Conservation (phyloP, 768 basidiomycete species). For the Ephemerocybe angulata region DNA sequence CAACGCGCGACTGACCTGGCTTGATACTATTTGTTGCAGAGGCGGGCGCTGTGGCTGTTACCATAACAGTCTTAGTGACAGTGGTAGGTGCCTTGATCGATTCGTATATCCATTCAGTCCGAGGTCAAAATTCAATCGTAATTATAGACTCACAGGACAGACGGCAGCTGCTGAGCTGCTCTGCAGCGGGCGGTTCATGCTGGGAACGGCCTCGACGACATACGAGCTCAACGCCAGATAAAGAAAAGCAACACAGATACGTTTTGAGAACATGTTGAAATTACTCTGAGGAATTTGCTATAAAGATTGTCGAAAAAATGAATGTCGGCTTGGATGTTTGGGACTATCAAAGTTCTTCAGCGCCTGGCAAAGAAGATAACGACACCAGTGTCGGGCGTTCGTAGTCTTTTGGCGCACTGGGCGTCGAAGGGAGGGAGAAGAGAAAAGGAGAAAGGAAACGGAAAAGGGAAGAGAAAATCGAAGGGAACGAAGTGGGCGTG, state of each 20-base stretch:
- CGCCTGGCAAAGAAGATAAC: slow-evolving; percentile 30
- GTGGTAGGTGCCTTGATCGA: neutral
- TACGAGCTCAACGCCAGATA: slow-evolving; percentile 33
- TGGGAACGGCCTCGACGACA: slow-evolving; percentile 28
- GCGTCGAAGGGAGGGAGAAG: slow-evolving; percentile 28
- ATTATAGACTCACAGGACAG: neutral
- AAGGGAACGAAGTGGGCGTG: slow-evolving; percentile 8
- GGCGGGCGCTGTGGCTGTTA: slow-evolving; percentile 16
- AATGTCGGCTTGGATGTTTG: slow-evolving; percentile 6
- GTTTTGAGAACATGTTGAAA: slow-evolving; percentile 38
- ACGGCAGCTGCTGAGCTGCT: neutral
- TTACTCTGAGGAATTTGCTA: slow-evolving; percentile 11
- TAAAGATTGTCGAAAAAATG: slow-evolving; percentile 5
- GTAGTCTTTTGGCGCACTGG: slow-evolving; percentile 39
- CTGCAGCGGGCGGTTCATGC: slow-evolving; percentile 7
- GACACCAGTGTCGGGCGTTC: slow-evolving; percentile 49
- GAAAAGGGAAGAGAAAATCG: slow-evolving; percentile 6
- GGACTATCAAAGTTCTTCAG: slow-evolving; percentile 16
- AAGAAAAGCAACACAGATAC: slow-evolving; percentile 36
- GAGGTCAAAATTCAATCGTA: no score
- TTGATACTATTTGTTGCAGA: slow-evolving; percentile 8
- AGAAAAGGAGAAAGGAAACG: slow-evolving; percentile 3
- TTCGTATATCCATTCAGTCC: neutral
- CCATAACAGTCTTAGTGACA: slow-evolving; percentile 1
- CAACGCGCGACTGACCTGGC: neutral